phyloP scores from a whole-genome alignment of 345 rosid species.

The Sonneratia caseolaris region DNA sequence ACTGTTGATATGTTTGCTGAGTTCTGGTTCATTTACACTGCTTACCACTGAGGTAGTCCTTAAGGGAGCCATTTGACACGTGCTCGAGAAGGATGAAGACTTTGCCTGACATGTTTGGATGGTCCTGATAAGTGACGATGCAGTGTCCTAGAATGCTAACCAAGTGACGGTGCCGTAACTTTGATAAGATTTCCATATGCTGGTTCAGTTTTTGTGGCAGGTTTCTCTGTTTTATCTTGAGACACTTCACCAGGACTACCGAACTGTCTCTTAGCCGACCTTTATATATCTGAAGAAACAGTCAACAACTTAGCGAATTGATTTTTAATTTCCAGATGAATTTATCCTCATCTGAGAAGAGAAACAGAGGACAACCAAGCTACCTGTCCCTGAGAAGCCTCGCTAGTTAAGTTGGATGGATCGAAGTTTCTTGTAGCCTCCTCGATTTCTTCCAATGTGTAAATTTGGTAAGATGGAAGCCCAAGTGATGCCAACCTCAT shows the following conservation, averaged over 20 bases:
- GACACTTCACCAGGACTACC: conserved; percentile 48
- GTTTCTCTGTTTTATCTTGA: conserved; percentile 63
- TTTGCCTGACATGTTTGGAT: conserved; percentile 37
- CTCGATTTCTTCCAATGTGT: conserved; percentile 73
- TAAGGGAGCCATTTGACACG: conserved; percentile 58
- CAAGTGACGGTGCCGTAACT: conserved; percentile 78
- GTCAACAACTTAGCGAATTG: not conserved
- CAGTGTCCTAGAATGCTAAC: conserved; percentile 85
- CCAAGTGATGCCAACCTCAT: conserved; percentile 82
- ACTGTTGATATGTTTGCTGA: not conserved
- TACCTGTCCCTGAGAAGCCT: conserved; percentile 55
- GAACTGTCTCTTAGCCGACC: conserved; percentile 62
- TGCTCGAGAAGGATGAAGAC: conserved; percentile 66
- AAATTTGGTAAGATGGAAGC: conserved; percentile 58
- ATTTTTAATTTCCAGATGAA: not conserved
- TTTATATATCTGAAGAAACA: conserved; percentile 47
- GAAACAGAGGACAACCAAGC: not conserved
- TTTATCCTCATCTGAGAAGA: not conserved
- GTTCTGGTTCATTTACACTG: not conserved
- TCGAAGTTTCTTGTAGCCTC: conserved; percentile 78
- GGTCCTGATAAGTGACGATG: conserved; percentile 60
- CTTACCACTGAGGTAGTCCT: conserved; percentile 57
- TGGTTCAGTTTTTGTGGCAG: conserved; percentile 51
- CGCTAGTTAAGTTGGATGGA: conserved; percentile 44
- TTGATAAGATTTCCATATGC: conserved; percentile 68